These are phyloP conservation scores for Tulasnella sp. DNA, from an alignment of 768 basidiomycete species.

Conservation along the genomic window DNA sequence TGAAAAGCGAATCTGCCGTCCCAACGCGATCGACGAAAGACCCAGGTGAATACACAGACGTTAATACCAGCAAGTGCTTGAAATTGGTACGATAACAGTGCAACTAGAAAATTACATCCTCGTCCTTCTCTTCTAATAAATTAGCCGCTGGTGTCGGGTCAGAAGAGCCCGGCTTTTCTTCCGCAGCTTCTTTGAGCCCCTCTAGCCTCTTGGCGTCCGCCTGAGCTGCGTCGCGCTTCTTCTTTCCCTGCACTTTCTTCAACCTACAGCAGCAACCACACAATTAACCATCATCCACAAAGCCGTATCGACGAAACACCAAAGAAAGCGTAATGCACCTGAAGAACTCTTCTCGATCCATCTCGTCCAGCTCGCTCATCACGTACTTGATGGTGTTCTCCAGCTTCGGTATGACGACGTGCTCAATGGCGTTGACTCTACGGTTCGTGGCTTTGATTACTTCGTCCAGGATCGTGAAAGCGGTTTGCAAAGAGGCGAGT, in stretches of 20 bases:
- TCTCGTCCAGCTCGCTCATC: constrained; percentile 93
- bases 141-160: constrained; percentile 36
- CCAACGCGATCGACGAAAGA: not conserved
- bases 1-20: too few relatives aligned
- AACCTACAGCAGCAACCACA: constrained; percentile 42
- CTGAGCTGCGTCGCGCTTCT: constrained; percentile 66
- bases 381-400: constrained; percentile 99
- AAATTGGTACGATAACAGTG: not conserved
- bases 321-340: constrained; percentile 36
- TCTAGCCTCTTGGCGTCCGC: constrained; percentile 21
- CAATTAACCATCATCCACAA: not conserved
- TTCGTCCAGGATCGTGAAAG: constrained; percentile 97
- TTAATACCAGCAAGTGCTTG: too few relatives aligned
- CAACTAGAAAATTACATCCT: constrained; percentile 78
- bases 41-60: not conserved
- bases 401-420: constrained; percentile 87
- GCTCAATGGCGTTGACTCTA: constrained; percentile 96
- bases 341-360: constrained; percentile 95
- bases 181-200: constrained; percentile 22
- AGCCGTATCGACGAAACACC: not conserved
- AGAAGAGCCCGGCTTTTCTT: constrained; percentile 22
- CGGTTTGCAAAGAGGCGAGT: constrained; percentile 91
- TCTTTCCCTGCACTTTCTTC: constrained; percentile 97
- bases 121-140: constrained; percentile 77
- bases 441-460: constrained; percentile 99